Evolutionary conservation across 139 green algal species (phyloP), one percentile per base, ranked within the genome.

Genomic region (Chlamydomonas sphaeroides): DNA sequence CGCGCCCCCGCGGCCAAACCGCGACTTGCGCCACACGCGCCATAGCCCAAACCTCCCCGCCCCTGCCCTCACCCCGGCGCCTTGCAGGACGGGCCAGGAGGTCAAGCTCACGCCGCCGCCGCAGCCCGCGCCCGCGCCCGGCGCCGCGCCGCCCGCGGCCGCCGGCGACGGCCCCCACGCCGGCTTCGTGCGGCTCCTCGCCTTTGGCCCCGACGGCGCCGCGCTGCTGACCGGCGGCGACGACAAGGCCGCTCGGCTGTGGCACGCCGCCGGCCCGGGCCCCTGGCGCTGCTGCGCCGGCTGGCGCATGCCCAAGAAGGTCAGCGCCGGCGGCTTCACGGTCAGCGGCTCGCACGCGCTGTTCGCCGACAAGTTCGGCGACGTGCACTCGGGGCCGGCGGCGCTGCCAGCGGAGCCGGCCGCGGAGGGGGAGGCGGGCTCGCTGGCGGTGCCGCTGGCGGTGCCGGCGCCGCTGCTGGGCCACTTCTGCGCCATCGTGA

Each of bases 351-450:
- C 92, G 1, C 78, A 92, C 69, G 70, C 93, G 8, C 72, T 95
- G 14, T 93, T 93, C 36, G 89, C 90, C 23, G 95, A 98, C 86
- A 97, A 98, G 84, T 98, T 95, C 86, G 95, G 95, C 0, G 94
- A 98, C 57, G 90, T 98, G 26, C 67, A 88, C 0, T 85, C 92
- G 45, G 84, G 83, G n/a, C n/a, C 68, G 26, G 74, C 68, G 0
- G 51, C 36, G 39, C 11, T 32, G 71, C 65, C 53, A n/a, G 59
- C 39, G 68, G 38, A 10, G 0, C 5, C 36, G 26, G 59, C 41
- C 48, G 66, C 78, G 41, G 42, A 33, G 11, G 82, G 68, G 65
- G 42, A 71, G 20, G 68, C 39, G 11, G 53, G 35, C 33, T 26
- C 65, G 66, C 42, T 45, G 28, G 66, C 38, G 33, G 25, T 8